Conservation (phyloP, 805 yeast species). For the Sugiyamaella americana region DNA sequence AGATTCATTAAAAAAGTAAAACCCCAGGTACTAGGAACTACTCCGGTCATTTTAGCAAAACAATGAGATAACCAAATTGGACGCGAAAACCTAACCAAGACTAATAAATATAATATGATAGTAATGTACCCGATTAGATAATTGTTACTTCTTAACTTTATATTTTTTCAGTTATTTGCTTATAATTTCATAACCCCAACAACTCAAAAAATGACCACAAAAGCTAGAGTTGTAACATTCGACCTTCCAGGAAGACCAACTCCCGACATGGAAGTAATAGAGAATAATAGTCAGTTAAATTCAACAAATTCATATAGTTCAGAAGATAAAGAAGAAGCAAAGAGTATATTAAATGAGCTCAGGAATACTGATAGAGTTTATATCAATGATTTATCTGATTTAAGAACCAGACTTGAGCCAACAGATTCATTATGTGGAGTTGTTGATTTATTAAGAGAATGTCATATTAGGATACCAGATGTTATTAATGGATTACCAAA, state of each 20-base stretch:
- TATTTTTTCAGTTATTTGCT: too few species aligned
- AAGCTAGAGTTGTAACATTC: conserved; percentile 8
- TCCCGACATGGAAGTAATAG: conserved; percentile 1
- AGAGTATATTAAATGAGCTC: conserved; percentile 6
- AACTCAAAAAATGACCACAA: background rate
- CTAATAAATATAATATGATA: too few species aligned
- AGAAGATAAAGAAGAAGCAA: conserved; percentile 5
- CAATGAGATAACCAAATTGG: too few species aligned
- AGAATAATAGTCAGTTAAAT: background rate
- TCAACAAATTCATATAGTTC: background rate
- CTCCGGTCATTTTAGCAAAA: too few species aligned
- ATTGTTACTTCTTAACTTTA: too few species aligned
- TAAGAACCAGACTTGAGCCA: conserved; percentile 3
- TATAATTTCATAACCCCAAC: too few species aligned
- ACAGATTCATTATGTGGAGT: background rate
- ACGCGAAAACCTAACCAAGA: too few species aligned
- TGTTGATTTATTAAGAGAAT: conserved; percentile 3
- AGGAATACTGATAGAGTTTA: conserved; percentile 8
- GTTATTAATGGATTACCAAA: conserved; percentile 2
- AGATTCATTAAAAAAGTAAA: too few species aligned
- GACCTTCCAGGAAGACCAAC: conserved; percentile 13
- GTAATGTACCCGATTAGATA: too few species aligned
- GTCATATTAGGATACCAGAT: conserved; percentile 9
- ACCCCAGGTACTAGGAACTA: too few species aligned
- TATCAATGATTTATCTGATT: conserved; percentile 9